A percentile compares a stretch with the other conserved stretches of the same genome.
Conservation (phyloP, 805 yeast genomes). For the Metschnikowia lachancei region DNA sequence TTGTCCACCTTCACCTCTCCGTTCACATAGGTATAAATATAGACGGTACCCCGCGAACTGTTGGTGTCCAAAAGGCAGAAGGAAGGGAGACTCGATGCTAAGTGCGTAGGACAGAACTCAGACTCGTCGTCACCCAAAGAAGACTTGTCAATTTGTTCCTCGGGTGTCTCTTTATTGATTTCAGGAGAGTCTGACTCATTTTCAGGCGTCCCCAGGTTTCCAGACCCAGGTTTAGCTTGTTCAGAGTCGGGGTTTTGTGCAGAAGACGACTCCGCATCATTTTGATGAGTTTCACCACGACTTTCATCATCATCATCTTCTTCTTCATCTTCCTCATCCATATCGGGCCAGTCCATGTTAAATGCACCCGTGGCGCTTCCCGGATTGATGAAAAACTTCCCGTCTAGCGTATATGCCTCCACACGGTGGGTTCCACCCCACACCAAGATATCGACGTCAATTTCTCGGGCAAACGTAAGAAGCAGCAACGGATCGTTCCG, state of each 20-base stretch:
- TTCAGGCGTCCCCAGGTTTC: neutral
- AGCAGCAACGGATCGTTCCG: constrained; percentile 82
- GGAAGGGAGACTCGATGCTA: constrained; percentile 56
- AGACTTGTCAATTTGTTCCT: neutral
- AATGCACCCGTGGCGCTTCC: constrained; percentile 96
- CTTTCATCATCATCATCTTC: constrained; percentile 24
- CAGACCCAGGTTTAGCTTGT: neutral
- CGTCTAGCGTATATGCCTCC: constrained; percentile 90
- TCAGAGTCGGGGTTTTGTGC: neutral
- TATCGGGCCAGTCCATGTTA: constrained; percentile 58
- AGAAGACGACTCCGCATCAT: neutral
- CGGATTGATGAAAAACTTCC: constrained; percentile 91
- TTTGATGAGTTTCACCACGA: neutral
- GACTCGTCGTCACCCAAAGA: neutral
- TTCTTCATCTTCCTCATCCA: constrained; percentile 46
- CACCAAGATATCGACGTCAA: constrained; percentile 85
- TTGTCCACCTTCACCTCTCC: constrained; percentile 91
- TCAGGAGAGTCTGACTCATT: neutral
- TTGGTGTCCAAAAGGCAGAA: constrained; percentile 88
- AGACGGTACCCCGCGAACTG: constrained; percentile 72
- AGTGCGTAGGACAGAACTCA: constrained; percentile 15
- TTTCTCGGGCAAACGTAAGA: constrained; percentile 77
- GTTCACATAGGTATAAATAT: constrained; percentile 76
- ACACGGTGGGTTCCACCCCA: constrained; percentile 94
- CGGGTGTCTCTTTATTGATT: neutral